Base-by-base conservation (phyloP, 306 rosid genomes). In the Sphenostylis stenocarpa region DNA sequence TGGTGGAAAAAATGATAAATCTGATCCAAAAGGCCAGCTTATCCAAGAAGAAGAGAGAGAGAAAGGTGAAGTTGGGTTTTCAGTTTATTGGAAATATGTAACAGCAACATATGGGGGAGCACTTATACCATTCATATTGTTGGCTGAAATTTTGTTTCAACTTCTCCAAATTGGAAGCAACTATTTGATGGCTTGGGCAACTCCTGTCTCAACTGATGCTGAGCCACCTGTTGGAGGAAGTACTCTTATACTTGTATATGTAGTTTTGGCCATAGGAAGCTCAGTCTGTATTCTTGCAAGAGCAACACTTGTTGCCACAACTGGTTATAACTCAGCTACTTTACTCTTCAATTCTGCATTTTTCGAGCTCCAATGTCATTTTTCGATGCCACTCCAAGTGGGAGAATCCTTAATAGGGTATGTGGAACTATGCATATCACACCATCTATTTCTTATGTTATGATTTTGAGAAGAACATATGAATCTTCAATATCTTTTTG, bases 131-230 rank as follows among this genome's bases (percentile, higher is more conserved):
- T 49, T 88, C 56, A 71, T 88, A 76, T 76, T 90, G 74, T 45
- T 88, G 29, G 80, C 75, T 45, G 88, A 86, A 23, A 53, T 77
- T 81, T 73, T 86, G 21, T 83, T 85, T 79, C 86, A 88, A 64
- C 0, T 78, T 79, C 81, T 88, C 69, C 91, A 83, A 82, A 86
- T 90, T 70, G 89, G 84, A 64, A 88, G 93, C 85, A 90, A 86
- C 48, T 90, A 90, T 65, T 90, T 93, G 96, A 90, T 88, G 90
- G 90, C 93, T 65, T 90, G 80, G 88, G 93, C 96, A 67, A 81
- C 83, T 78, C 93, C 93, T n/a, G 76, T 78, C 29, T 86, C 96
- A 10, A 28, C 39, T 36, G 85, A 69, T 21, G 72, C 33, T 19
- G 80, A 83, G 29, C 82, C 88, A 21, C 36, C 80, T 31, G 86